Base-by-base conservation (phyloP, 306 rosid genomes). In the Cucumis cinereus region DNA sequence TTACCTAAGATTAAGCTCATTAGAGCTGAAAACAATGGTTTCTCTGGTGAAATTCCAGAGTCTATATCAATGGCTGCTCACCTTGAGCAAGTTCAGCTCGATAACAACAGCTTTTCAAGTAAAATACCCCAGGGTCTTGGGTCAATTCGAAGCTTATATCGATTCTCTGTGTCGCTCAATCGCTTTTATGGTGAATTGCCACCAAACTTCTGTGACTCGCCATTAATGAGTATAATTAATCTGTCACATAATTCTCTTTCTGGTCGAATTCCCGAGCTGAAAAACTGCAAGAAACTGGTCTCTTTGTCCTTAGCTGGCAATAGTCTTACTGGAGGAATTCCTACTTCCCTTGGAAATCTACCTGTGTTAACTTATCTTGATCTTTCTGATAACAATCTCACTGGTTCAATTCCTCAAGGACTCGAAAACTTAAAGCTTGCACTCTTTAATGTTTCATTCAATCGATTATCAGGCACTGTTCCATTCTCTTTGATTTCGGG, bases 391-490 rank as follows among this genome's bases (percentile, higher is more conserved):
- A 94, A 94, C 78, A 94, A 88, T 83, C 99, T 94, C 81, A 88
- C 90, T 15, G 99, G 97, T 76, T 84, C 91, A 67, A 88, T 94
- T 47, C 99, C 99, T 28, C 88, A 80, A 85, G 92, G 84, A 61
- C 97, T 94, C 74, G 91, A 94, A 76, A 91, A 94, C 83, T 79
- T 94, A 78, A 94, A 94, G 89, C 97, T 94, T 77, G 99, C 99
- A 0, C 97, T 94, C 70, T 94, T 94, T 83, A 94, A 94, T 75
- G 96, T 94, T 0, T 94, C 99, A 50, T 94, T 85, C 82, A 94
- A 94, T 83, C 85, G 81, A 63, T 89, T 94, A 56, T 94, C 99
- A 13, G 99, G 99, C 40, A 74, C 78, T 64, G 99, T 94, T 54
- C 99, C 99, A 8, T 83, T 81, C 75, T 86, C 96, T 55, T 79